Percentiles rank a stretch among this genome's conserved stretches.
These are phyloP conservation scores for Ophiosphaerella korrae DNA, from an alignment of 2,329 filamentous ascomycete species.

Conservation along the genomic window DNA sequence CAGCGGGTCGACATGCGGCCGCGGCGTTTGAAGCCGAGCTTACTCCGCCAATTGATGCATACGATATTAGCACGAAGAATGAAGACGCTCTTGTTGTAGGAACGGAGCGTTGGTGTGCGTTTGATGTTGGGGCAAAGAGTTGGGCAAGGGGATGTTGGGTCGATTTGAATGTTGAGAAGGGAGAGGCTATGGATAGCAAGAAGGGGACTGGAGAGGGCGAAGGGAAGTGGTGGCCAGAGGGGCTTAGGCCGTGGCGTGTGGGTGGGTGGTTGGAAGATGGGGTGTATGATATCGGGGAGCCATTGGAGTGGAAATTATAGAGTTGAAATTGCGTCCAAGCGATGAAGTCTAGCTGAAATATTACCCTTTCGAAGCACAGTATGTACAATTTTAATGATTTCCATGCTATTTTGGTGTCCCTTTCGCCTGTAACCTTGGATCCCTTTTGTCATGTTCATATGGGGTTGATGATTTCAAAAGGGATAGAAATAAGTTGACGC, in stretches of 20 bases:
- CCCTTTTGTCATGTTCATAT: too few species aligned
- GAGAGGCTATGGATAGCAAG: not conserved
- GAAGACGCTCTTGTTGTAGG: slow-evolving; percentile 27
- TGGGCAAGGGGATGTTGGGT: slow-evolving; percentile 38
- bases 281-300: slow-evolving; percentile 24
- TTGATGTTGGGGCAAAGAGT: slow-evolving; percentile 22
- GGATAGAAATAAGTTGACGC: too few species aligned
- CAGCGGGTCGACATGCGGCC: slow-evolving; percentile 11
- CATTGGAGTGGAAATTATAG: slow-evolving; percentile 34
- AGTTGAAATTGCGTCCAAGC: too few species aligned
- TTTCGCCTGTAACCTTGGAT: too few species aligned
- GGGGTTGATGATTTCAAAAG: too few species aligned
- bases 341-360: too few species aligned
- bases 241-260: slow-evolving; percentile 27
- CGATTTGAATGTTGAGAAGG: slow-evolving; percentile 7
- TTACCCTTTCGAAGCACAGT: too few species aligned
- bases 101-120: slow-evolving; percentile 32
- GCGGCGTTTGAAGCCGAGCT: slow-evolving; percentile 9
- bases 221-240: slow-evolving; percentile 28
- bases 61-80: slow-evolving; percentile 24
- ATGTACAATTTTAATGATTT: too few species aligned
- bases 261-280: slow-evolving; percentile 39
- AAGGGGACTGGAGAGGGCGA: slow-evolving; percentile 4
- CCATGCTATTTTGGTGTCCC: too few species aligned
- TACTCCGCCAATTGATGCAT: slow-evolving; percentile 20